Evolutionary conservation across 2,329 filamentous ascomycete species (phyloP), one percentile per base, ranked within the genome.

Genomic region (Magnaporthales sp.): DNA sequence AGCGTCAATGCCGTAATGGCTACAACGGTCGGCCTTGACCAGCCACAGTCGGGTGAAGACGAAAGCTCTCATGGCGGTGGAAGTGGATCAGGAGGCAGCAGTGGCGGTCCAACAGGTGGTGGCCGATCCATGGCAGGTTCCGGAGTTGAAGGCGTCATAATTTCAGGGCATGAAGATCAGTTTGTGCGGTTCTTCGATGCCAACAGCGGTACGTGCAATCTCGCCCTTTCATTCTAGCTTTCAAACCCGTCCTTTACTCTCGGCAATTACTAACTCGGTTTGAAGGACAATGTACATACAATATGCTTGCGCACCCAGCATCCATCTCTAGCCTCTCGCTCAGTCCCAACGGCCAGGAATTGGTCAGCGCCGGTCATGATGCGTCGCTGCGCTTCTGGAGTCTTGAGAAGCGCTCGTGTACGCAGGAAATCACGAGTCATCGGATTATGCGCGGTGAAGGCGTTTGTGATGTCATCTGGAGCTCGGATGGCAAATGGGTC

Each of bases 141-240:
- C 67, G 91, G 91, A 38, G 89, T 97, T 0, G 93, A 97, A 77
- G 95, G 95, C 13, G 91, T 96, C 26, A 91, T 99, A 67, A 97
- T 99, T 70, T 96, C 91, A 69, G 95, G 95, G 70, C 94, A 99
- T 75, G 95, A 99, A 80, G 95, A 99, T 79, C 89, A 91, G 72
- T 97, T 93, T 74, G 93, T 99, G 72, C 86, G 94, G 71, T 97
- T 99, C 83, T 99, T 97, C 77, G 95, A 99, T 82, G 95, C 95
- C 69, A 98, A 99, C 75, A 97, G 92, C 79, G 95, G 95, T 98
- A 90, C 79, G 91, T 86, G 58, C 38, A 56, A 24, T 56, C 62
- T 30, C 31, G 26, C 13, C 22, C 15, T n/a, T 60, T 29, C 22
- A 60, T 11, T 60, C 26, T 13, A 27, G 24, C 7, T 60, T 26